Evolutionary conservation across 441 rosid genomes (phyloP).

Genomic region (California macrophylla): DNA sequence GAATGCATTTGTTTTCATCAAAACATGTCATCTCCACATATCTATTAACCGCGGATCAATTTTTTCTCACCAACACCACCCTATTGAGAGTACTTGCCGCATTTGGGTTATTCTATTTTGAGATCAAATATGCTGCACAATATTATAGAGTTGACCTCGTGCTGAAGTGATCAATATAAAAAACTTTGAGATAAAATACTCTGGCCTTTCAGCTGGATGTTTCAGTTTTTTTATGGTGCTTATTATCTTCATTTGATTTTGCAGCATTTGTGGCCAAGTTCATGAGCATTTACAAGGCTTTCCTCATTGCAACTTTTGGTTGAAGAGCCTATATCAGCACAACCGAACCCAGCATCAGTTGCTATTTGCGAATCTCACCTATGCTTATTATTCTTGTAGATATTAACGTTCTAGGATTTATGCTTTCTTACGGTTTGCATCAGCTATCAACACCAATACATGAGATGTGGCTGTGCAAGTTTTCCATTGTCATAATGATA

Average conservation of each 20-base stretch:
- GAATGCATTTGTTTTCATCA: neutral
- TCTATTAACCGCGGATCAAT: neutral
- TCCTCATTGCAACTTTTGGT: slow-evolving; percentile 68
- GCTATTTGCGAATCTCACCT: too few relatives aligned
- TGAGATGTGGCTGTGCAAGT: too few relatives aligned
- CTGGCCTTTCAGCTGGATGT: neutral
- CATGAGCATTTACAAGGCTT: slow-evolving; percentile 76
- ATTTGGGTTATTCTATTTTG: neutral
- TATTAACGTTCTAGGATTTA: too few relatives aligned
- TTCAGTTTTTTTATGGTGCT: neutral
- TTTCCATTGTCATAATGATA: too few relatives aligned
- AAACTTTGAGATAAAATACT: neutral
- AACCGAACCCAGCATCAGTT: neutral
- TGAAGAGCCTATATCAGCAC: slow-evolving; percentile 22
- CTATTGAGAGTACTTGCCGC: neutral
- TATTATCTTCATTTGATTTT: slow-evolving; percentile 10
- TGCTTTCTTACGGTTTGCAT: neutral
- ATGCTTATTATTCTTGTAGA: too few relatives aligned
- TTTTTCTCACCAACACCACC: neutral
- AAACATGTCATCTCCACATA: neutral
- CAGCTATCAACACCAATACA: neutral
- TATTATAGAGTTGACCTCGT: neutral
- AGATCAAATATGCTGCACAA: neutral
- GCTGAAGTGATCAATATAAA: neutral
- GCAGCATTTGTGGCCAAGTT: slow-evolving; percentile 88